phyloP scores from a whole-genome alignment of 2,329 filamentous ascomycete species.

The Uncinocarpus reesii region DNA sequence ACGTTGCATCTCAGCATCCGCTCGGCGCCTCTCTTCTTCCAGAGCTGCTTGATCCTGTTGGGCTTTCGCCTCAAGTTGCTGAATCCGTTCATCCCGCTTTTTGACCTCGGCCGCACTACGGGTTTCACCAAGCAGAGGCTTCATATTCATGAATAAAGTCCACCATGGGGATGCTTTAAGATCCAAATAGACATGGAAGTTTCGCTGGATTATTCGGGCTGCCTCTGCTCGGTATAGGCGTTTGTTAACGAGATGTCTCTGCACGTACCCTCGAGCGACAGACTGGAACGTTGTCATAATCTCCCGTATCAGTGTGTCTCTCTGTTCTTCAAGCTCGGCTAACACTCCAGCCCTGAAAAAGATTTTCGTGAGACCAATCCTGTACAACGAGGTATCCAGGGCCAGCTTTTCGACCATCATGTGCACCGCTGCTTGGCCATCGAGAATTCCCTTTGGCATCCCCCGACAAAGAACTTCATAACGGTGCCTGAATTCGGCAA shows the following conservation, averaged over 20 bases:
- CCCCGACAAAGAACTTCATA: constrained; percentile 88
- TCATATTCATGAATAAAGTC: constrained; percentile 90
- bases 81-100: constrained; percentile 87
- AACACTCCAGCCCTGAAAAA: constrained; percentile 96
- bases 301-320: constrained; percentile 81
- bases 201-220: constrained; percentile 85
- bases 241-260: constrained; percentile 82
- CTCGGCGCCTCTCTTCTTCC: constrained; percentile 82
- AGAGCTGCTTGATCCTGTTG: constrained; percentile 63
- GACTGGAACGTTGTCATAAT: constrained; percentile 94
- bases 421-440: constrained; percentile 73
- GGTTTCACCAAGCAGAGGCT: constrained; percentile 83
- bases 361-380: constrained; percentile 91
- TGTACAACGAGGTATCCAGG: constrained; percentile 75
- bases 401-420: constrained; percentile 84
- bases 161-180: constrained; percentile 94
- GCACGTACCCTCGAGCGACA: constrained; percentile 76
- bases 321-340: constrained; percentile 90
- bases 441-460: constrained; percentile 82
- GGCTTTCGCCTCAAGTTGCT: constrained; percentile 75
- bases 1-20: constrained; percentile 74
- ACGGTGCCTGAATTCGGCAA: constrained; percentile 85
- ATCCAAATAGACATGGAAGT: constrained; percentile 84
- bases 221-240: constrained; percentile 89
- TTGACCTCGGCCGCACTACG: constrained; percentile 88